Evolutionary conservation across 352 stramenopile genomes (phyloP).

Genomic region (Phytopythium litorale): DNA sequence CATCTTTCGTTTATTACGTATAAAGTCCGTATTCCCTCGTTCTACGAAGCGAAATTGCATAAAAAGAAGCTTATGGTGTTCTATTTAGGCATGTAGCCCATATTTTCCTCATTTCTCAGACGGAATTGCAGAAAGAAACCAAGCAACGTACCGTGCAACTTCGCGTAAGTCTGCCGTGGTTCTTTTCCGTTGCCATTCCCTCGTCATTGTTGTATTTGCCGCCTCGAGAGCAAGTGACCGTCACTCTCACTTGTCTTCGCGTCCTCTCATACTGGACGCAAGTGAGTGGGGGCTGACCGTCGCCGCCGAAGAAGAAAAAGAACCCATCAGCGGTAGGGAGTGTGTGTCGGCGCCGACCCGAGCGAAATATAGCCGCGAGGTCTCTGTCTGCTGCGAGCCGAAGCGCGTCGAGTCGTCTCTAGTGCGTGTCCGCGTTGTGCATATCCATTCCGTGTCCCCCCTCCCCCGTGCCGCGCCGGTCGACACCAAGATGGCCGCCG

Average conservation of each 20-base stretch:
- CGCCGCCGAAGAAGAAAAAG: not conserved
- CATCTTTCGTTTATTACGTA: not conserved
- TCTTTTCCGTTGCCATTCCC: slow-evolving; percentile 11
- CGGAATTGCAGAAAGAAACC: too few species aligned
- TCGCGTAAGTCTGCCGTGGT: slow-evolving; percentile 19
- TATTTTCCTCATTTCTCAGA: too few species aligned
- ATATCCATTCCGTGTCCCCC: not conserved
- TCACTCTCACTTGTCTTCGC: slow-evolving; percentile 4
- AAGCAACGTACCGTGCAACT: not conserved
- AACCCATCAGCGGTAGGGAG: not conserved
- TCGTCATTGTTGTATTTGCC: slow-evolving; percentile 62
- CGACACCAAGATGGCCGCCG: slow-evolving; percentile 2
- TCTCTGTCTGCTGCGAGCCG: not conserved
- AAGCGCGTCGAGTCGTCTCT: not conserved
- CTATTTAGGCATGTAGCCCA: too few species aligned
- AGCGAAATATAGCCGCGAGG: slow-evolving; percentile 4
- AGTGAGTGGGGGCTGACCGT: not conserved
- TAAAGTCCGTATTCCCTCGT: not conserved
- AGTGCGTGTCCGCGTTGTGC: not conserved
- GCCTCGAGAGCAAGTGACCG: slow-evolving; percentile 40
- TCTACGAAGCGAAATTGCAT: not conserved
- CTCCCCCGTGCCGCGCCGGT: not conserved
- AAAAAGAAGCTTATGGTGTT: not conserved
- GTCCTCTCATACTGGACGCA: not conserved
- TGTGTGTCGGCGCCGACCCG: not conserved